Conservation (phyloP, 768 basidiomycete genomes). For the Trichaptum fuscoviolaceum region DNA sequence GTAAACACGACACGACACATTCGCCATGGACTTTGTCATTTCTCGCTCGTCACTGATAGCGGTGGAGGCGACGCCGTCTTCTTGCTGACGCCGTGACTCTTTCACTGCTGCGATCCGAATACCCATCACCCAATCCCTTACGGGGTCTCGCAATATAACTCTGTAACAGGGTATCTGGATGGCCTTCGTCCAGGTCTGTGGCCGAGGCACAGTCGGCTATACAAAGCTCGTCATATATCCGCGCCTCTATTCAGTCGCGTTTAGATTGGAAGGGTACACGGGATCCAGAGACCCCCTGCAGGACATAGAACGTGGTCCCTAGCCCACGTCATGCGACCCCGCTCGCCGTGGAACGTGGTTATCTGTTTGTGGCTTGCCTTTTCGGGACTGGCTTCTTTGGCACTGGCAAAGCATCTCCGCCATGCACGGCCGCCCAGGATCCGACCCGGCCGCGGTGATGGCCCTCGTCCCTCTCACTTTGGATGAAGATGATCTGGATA, state of each 20-base stretch:
- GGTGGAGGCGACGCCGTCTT: not conserved
- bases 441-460: slow-evolving; percentile 31
- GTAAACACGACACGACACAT: not conserved
- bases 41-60: not conserved
- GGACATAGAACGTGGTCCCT: slow-evolving; percentile 61
- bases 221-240: not conserved
- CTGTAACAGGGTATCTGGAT: slow-evolving; percentile 1
- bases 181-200: not conserved
- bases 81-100: not conserved
- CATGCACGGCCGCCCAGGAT: not conserved
- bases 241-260: not conserved
- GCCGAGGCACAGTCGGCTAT: not conserved
- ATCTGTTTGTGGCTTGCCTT: not conserved
- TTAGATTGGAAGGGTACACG: not conserved
- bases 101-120: not conserved
- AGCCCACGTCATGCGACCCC: slow-evolving; percentile 30
- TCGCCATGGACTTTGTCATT: not conserved
- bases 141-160: not conserved
- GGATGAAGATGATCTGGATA: not conserved
- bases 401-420: slow-evolving; percentile 23
- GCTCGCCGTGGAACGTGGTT: slow-evolving; percentile 69
- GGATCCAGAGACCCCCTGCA: slow-evolving; percentile 23
- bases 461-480: slow-evolving; percentile 16
- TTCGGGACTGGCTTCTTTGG: slow-evolving; percentile 29
- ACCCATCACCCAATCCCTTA: not conserved